A percentile compares a stretch with the other conserved stretches of the same genome.
These are phyloP conservation scores for Boletus pseudo-olivaceus DNA, from an alignment of 768 basidiomycete genomes.

Conservation along the genomic window DNA sequence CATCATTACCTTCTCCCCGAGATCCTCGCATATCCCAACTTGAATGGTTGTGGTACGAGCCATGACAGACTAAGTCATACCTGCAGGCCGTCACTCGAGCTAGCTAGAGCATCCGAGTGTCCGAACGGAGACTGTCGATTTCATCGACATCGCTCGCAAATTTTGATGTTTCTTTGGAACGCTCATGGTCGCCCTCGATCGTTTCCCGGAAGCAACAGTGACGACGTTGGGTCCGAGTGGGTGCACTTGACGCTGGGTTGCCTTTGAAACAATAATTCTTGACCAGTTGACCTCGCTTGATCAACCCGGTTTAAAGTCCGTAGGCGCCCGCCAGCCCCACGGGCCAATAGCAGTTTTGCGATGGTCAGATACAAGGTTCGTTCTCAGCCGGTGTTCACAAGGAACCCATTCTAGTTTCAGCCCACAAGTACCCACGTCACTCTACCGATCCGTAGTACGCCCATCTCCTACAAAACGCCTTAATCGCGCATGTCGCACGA, in stretches of 20 bases:
- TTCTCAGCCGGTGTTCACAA: not conserved
- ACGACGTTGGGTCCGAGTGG: not conserved
- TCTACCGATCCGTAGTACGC: not conserved
- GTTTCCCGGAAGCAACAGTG: not conserved
- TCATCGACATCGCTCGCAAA: not conserved
- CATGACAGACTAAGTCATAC: not conserved
- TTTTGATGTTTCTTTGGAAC: not conserved
- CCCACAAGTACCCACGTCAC: not conserved
- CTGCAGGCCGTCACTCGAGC: not conserved
- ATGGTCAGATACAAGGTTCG: too few relatives aligned
- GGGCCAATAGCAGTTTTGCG: constrained; percentile 18
- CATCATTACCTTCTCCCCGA: not conserved
- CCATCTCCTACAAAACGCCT: not conserved
- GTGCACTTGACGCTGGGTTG: not conserved
- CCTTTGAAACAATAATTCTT: not conserved
- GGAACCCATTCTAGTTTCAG: not conserved
- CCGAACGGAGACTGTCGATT: not conserved
- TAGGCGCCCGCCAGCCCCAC: constrained; percentile 2
- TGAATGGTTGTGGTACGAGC: not conserved
- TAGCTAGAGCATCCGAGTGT: not conserved
- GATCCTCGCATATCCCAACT: not conserved
- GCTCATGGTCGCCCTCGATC: not conserved
- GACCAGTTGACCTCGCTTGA: not conserved
- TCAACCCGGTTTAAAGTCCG: not conserved
- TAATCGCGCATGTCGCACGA: not conserved